Percentiles rank a stretch among this genome's conserved stretches.
Conservation (phyloP, 75 land plant species). For the Selaginella tamariscina region DNA sequence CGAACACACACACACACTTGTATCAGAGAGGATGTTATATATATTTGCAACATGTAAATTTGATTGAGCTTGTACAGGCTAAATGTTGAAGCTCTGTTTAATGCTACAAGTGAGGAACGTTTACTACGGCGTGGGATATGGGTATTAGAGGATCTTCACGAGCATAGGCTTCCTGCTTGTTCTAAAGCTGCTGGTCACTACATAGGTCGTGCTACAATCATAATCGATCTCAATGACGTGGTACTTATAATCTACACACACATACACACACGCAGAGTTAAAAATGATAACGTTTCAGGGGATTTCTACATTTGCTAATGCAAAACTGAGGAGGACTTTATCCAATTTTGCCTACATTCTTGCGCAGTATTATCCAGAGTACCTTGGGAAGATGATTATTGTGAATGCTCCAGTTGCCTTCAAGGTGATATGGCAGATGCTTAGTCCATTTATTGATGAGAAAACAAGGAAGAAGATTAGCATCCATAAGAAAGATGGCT, state of each 20-base stretch:
- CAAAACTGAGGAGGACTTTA: neutral
- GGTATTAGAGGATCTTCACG: constrained; percentile 30
- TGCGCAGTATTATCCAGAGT: constrained; percentile 8
- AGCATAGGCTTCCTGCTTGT: constrained; percentile 37
- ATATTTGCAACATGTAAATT: too few species aligned
- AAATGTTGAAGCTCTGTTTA: constrained; percentile 30
- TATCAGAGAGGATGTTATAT: too few species aligned
- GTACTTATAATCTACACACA: too few species aligned
- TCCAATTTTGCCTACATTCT: neutral
- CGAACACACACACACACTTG: too few species aligned
- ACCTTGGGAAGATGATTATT: constrained; percentile 13
- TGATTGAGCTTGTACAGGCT: constrained; percentile 19
- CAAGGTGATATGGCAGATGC: constrained; percentile 7
- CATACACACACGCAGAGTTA: too few species aligned
- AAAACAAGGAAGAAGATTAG: constrained; percentile 11
- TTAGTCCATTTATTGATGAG: constrained; percentile 10
- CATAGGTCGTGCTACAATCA: constrained; percentile 26
- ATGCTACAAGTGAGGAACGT: constrained; percentile 28
- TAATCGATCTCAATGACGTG: constrained; percentile 38
- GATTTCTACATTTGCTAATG: constrained; percentile 4
- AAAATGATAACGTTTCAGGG: constrained; percentile 11
- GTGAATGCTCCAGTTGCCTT: constrained; percentile 8
- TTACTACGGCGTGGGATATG: constrained; percentile 28
- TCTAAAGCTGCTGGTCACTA: constrained; percentile 25
- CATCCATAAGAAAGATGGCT: constrained; percentile 13